Evolutionary conservation across 805 yeast genomes (phyloP).

Genomic region (Candida ponderosae): DNA sequence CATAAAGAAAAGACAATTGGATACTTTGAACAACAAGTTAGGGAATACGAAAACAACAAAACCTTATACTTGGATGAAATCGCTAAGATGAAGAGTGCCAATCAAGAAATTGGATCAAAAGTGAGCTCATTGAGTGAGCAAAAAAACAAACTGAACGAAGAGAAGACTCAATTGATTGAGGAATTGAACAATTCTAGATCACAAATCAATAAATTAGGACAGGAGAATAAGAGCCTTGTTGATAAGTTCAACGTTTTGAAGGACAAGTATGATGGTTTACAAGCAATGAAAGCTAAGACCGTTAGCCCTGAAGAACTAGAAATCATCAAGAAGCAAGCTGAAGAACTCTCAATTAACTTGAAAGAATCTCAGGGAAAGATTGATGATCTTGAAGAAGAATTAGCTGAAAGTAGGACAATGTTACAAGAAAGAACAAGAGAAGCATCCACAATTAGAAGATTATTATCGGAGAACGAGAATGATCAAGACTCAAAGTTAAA

Average conservation of each 20-base stretch:
- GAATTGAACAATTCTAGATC: slow-evolving; percentile 33
- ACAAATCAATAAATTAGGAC: slow-evolving; percentile 25
- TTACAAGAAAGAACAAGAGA: slow-evolving; percentile 80
- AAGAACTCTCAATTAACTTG: slow-evolving; percentile 59
- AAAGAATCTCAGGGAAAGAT: slow-evolving; percentile 55
- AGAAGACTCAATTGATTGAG: slow-evolving; percentile 25
- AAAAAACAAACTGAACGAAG: slow-evolving; percentile 23
- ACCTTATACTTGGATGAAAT: slow-evolving; percentile 15
- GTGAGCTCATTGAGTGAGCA: slow-evolving; percentile 24
- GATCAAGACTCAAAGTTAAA: slow-evolving; percentile 39
- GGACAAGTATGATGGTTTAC: slow-evolving; percentile 29
- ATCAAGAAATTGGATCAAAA: slow-evolving; percentile 20
- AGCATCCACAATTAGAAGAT: slow-evolving; percentile 59
- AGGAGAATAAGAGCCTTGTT: slow-evolving; percentile 31
- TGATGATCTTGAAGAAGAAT: slow-evolving; percentile 72
- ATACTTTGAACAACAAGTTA: slow-evolving; percentile 32
- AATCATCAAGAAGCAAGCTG: slow-evolving; percentile 55
- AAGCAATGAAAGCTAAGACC: slow-evolving; percentile 24
- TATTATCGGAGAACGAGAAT: slow-evolving; percentile 63
- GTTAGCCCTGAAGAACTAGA: slow-evolving; percentile 36
- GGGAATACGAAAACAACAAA: slow-evolving; percentile 24
- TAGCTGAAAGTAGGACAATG: slow-evolving; percentile 64
- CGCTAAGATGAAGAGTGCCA: slow-evolving; percentile 15
- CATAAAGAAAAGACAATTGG: slow-evolving; percentile 30
- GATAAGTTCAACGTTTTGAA: slow-evolving; percentile 33